phyloP scores from a whole-genome alignment of 306 rosid genomes.

The Quercus glauca region DNA sequence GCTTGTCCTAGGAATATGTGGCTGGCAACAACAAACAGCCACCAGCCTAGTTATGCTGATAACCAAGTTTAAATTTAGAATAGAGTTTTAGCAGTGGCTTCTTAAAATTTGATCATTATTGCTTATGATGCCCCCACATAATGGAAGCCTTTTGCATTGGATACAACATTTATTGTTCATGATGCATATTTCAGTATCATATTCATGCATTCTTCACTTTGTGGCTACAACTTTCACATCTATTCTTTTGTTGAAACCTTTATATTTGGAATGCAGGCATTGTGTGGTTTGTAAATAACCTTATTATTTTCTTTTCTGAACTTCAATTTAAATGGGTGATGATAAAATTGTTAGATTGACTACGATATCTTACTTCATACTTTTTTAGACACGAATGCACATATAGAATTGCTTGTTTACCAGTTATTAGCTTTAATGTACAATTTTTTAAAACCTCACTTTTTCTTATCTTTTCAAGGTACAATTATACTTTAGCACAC shows the following conservation, averaged over 20 bases:
- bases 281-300: too few relatives aligned
- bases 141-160: too few relatives aligned
- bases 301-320: neutral
- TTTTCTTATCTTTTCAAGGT: too few relatives aligned
- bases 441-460: too few relatives aligned
- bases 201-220: neutral
- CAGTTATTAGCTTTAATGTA: neutral
- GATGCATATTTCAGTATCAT: neutral
- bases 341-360: neutral
- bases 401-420: conserved; percentile 13
- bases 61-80: neutral
- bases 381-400: neutral
- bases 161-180: neutral
- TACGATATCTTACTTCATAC: neutral
- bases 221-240: neutral
- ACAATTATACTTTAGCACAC: too few relatives aligned
- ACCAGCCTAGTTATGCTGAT: neutral
- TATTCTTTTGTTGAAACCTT: neutral
- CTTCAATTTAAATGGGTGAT: neutral
- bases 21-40: neutral
- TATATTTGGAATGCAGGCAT: too few relatives aligned
- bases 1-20: neutral
- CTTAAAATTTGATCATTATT: neutral
- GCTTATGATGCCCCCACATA: neutral
- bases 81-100: neutral